Base-by-base conservation (phyloP, 2,329 filamentous ascomycete species). In the Pyrenochaeta sp. region DNA sequence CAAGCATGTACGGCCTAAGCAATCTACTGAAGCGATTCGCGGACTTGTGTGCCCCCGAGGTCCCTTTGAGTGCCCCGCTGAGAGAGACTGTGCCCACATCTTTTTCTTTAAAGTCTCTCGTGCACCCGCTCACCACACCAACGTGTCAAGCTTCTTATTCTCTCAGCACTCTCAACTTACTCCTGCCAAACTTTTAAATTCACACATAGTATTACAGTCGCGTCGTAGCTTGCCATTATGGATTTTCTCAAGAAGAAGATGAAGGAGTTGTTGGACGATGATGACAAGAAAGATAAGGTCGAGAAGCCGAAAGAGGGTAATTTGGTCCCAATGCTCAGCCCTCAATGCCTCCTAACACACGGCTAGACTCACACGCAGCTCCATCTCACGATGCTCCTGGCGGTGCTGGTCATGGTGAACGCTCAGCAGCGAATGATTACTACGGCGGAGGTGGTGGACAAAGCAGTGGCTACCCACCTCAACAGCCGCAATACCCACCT, bases 241-340 rank as follows among this genome's bases (percentile, higher is more conserved):
- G 78, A 78, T 48, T 80, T 80, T 56, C 73, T 79, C 60, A 79
- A 78, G 66, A 79, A 80, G 56, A 74, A 79, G 58, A 79, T 77
- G 66, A 77, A 77, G 60, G 77, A 79, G 57, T 69, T 79, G 56
- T 67, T 78, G 50, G 74, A 77, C 47, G 73, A 78, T 40, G 74
- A 77, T 54, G 64, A 73, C 30, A 60, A 66, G 58, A 66, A 76
- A 56, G 40, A 64, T 74, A 32, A 70, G 61, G 54, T 68, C 48
- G 60, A 56, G 51, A 66, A 50, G 62, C 46, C 33, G 37, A 39
- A 31, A 29, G 29, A 30, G 17, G 40, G 40, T 42, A 35, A 14
- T 18, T 33, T 35, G 18, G 41, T 49, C 14, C 21, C 21, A 30
- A 43, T 14, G 35, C 31, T 33, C 21, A 17, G 46, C 32, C 18